A percentile compares a stretch with the other conserved stretches of the same genome.
Evolutionary conservation across 176 grass and related monocot genomes (phyloP).

Genomic region (Musa troglodytarum): DNA sequence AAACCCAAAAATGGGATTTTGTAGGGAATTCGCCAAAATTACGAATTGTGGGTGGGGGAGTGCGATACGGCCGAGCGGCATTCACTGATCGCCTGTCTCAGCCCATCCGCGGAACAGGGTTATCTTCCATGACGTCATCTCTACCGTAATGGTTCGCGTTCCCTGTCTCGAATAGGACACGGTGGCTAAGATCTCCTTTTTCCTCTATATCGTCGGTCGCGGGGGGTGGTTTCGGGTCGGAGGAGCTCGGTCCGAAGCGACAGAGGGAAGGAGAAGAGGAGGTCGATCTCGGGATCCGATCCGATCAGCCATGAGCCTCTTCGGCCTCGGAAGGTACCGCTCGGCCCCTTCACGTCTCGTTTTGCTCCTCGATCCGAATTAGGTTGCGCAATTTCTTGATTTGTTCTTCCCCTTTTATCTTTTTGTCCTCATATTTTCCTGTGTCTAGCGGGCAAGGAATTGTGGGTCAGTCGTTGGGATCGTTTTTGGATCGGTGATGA

Average conservation of each 20-base stretch:
- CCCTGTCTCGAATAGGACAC: too few relatives aligned
- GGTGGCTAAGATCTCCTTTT: too few relatives aligned
- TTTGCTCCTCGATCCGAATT: not conserved
- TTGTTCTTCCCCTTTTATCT: not conserved
- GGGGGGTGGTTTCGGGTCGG: too few relatives aligned
- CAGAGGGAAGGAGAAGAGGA: not conserved
- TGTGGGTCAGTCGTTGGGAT: not conserved
- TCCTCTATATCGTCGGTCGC: too few relatives aligned
- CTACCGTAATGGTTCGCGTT: too few relatives aligned
- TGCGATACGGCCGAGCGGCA: too few relatives aligned
- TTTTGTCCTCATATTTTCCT: not conserved
- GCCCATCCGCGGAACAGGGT: too few relatives aligned
- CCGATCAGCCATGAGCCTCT: slow-evolving; percentile 73
- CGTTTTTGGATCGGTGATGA: not conserved
- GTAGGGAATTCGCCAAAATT: too few relatives aligned
- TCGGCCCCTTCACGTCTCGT: not conserved
- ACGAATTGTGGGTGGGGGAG: too few relatives aligned
- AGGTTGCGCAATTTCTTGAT: not conserved
- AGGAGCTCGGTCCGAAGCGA: not conserved
- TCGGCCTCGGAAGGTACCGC: slow-evolving; percentile 77
- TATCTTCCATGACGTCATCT: too few relatives aligned
- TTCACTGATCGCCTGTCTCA: too few relatives aligned
- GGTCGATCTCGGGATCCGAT: not conserved
- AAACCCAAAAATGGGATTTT: too few relatives aligned
- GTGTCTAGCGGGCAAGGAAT: not conserved